Evolutionary conservation across 2,329 filamentous ascomycete species (phyloP).

Genomic region (Cercospora berteroae): DNA sequence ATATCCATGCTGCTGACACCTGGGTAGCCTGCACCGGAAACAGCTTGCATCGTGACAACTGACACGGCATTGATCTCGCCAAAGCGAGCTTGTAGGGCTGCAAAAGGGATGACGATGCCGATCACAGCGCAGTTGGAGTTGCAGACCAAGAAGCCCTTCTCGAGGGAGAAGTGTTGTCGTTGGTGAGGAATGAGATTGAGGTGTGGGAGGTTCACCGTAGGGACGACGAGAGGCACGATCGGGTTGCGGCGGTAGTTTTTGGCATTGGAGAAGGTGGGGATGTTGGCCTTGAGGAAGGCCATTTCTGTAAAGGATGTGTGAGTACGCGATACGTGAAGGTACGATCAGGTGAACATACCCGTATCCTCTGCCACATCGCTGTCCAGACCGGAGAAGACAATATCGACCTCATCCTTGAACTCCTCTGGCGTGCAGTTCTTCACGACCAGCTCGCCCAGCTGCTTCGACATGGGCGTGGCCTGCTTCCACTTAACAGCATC

Average conservation of each 20-base stretch:
- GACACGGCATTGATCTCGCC: conserved; percentile 74
- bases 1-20: conserved; percentile 93
- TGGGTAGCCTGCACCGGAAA: conserved; percentile 88
- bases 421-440: conserved; percentile 78
- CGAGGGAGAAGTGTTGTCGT: conserved; percentile 66
- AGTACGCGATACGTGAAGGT: neutral
- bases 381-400: conserved; percentile 91
- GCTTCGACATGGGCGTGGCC: conserved; percentile 72
- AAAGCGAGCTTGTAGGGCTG: conserved; percentile 81
- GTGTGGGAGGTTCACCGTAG: conserved; percentile 88
- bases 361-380: conserved; percentile 89
- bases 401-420: conserved; percentile 78
- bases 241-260: conserved; percentile 95
- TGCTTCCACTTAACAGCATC: conserved; percentile 97
- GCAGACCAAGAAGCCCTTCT: conserved; percentile 90
- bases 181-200: conserved; percentile 88
- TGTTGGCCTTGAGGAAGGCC: conserved; percentile 82
- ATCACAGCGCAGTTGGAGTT: conserved; percentile 99
- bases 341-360: conserved; percentile 50
- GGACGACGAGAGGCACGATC: conserved; percentile 87
- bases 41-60: conserved; percentile 91
- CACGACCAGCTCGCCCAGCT: conserved; percentile 75
- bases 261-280: conserved; percentile 94
- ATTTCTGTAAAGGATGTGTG: conserved; percentile 59
- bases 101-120: conserved; percentile 90